Conservation (phyloP, 495 filamentous ascomycete genomes). For the Trichoderma orchidacearum region DNA sequence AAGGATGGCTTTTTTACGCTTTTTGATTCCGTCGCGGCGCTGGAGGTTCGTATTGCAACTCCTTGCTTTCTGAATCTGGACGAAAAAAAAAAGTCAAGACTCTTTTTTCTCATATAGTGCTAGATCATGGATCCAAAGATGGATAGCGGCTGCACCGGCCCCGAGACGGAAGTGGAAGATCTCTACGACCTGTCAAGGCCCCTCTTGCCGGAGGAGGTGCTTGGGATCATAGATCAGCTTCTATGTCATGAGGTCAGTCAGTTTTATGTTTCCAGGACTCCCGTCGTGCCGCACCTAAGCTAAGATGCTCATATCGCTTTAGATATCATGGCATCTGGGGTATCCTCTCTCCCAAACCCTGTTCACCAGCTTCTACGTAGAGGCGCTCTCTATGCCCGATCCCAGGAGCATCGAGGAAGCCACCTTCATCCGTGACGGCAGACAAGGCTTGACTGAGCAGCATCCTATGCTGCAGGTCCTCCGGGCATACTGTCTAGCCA, state of each 20-base stretch:
- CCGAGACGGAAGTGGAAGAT: constrained; percentile 68
- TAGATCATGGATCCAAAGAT: constrained; percentile 98
- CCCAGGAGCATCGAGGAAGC: constrained; percentile 56
- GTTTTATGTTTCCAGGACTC: no score
- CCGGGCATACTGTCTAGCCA: constrained; percentile 70
- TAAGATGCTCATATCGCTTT: constrained; percentile 3
- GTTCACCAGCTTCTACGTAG: constrained; percentile 88
- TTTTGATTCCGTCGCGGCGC: constrained; percentile 84
- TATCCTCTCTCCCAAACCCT: constrained; percentile 89
- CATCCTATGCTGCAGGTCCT: constrained; percentile 53
- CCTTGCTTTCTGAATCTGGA: background rate
- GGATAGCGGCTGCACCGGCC: constrained; percentile 76
- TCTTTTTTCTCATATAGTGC: background rate
- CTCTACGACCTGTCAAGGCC: constrained; percentile 65
- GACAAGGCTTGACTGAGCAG: constrained; percentile 15
- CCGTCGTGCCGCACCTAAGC: background rate
- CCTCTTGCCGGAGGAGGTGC: constrained; percentile 62
- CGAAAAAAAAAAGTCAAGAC: background rate
- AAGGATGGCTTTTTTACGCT: constrained; percentile 92
- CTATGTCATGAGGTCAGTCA: constrained; percentile 74
- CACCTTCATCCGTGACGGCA: constrained; percentile 37
- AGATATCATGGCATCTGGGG: constrained; percentile 97
- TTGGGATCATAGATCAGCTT: constrained; percentile 91
- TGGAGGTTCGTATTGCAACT: constrained; percentile 56
- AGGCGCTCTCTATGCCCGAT: constrained; percentile 61